Evolutionary conservation across 1,284 basidiomycete species (phyloP).

Genomic region (Schizophyllum commune): DNA sequence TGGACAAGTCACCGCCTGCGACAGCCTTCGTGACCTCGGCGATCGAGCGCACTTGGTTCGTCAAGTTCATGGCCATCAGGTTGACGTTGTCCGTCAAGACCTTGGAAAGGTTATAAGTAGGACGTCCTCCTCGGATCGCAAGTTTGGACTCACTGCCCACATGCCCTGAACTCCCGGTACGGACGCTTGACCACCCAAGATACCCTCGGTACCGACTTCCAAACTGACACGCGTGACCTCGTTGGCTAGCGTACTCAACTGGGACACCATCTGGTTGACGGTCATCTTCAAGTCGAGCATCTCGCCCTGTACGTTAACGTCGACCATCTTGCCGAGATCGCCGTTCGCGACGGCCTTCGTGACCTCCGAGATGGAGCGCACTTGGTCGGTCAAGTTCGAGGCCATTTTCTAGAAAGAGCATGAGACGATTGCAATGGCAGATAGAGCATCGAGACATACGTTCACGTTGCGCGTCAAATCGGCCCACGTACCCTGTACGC

Average conservation of each 20-base stretch:
- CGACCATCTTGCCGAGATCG: slow-evolving; percentile 11
- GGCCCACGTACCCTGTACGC: slow-evolving; percentile 3
- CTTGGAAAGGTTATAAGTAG: slow-evolving; percentile 24
- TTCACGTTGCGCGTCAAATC: slow-evolving; percentile 9
- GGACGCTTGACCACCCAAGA: slow-evolving; percentile 88
- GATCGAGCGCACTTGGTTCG: slow-evolving; percentile 87
- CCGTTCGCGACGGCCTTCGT: slow-evolving; percentile 14
- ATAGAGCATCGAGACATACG: background rate
- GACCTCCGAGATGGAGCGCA: slow-evolving; percentile 12
- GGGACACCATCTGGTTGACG: slow-evolving; percentile 96
- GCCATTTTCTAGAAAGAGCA: slow-evolving; percentile 22
- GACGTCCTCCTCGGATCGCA: background rate
- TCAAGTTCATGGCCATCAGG: slow-evolving; percentile 88
- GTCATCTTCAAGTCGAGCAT: slow-evolving; percentile 91
- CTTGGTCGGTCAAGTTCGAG: slow-evolving; percentile 14
- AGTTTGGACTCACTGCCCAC: slow-evolving; percentile 63
- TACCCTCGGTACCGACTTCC: slow-evolving; percentile 94
- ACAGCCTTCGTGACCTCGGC: slow-evolving; percentile 86
- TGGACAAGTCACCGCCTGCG: slow-evolving; percentile 81
- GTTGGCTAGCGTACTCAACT: slow-evolving; percentile 86
- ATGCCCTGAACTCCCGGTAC: slow-evolving; percentile 87
- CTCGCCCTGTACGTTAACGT: slow-evolving; percentile 65
- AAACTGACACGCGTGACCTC: slow-evolving; percentile 73
- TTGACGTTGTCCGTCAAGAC: slow-evolving; percentile 75
- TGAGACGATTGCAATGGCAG: background rate